A percentile compares a stretch with the other conserved stretches of the same genome.
Evolutionary conservation across 2,329 filamentous ascomycete genomes (phyloP).

Genomic region (Diaporthe helianthi): DNA sequence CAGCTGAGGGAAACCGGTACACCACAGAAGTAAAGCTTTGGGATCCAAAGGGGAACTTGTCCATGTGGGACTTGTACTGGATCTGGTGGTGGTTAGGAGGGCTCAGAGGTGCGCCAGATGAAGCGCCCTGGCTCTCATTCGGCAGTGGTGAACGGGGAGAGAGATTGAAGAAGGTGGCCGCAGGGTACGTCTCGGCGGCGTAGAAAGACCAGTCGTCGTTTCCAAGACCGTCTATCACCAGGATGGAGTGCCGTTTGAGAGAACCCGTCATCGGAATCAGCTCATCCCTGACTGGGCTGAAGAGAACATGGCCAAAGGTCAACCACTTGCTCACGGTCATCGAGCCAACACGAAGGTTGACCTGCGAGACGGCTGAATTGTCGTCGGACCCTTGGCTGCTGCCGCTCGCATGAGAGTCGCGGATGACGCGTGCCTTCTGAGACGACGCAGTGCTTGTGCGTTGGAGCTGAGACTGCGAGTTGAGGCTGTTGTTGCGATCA

Average conservation of each 20-base stretch:
- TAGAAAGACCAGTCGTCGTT: conserved; percentile 91
- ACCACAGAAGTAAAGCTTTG: conserved; percentile 80
- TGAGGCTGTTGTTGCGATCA: conserved; percentile 43
- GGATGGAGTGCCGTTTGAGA: conserved; percentile 67
- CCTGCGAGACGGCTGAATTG: conserved; percentile 70
- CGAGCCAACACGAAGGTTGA: conserved; percentile 79
- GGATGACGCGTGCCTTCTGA: conserved; percentile 40
- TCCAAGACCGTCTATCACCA: conserved; percentile 84
- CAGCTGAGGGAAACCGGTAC: conserved; percentile 76
- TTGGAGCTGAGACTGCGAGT: conserved; percentile 35
- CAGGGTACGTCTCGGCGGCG: conserved; percentile 79
- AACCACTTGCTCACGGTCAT: conserved; percentile 90
- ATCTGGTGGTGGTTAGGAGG: conserved; percentile 79
- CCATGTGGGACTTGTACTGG: conserved; percentile 66
- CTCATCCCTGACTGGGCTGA: conserved; percentile 79
- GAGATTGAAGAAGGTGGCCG: conserved; percentile 78
- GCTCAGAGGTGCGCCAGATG: conserved; percentile 59
- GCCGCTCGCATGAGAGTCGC: conserved; percentile 53
- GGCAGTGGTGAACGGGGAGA: conserved; percentile 63
- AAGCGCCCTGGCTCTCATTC: conserved; percentile 50
- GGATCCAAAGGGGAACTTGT: conserved; percentile 76
- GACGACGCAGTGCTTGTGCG: conserved; percentile 37
- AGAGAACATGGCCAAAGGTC: conserved; percentile 82
- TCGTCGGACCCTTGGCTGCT: conserved; percentile 60
- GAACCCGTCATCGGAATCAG: conserved; percentile 60